Base-by-base conservation (phyloP, 768 basidiomycete species). In the Tulasnella sp. region DNA sequence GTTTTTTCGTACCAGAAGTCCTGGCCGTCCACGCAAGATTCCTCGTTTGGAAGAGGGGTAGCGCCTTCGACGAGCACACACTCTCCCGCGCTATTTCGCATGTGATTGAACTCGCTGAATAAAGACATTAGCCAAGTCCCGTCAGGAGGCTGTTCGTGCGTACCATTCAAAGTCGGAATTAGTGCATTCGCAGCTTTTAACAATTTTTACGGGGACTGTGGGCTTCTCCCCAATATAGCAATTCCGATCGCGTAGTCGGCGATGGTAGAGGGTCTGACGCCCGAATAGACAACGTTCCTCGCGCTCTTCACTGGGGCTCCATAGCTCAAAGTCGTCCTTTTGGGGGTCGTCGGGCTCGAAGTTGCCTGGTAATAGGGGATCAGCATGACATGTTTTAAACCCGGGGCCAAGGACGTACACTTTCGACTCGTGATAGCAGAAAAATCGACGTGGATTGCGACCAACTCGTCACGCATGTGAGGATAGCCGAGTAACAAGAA, bases 1-100 rank as follows among this genome's bases (percentile, higher is more conserved):
- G 97, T 99, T 38, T 96, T 91, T 76, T 95, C 96, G 84, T 96
- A 98, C 98, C 98, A 99, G 84, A 88, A 94, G 3, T 92, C 91
- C 71, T 91, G 91, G 76, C 80, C 81, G 0, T 85, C 79, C 7
- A 76, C 56, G 83, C 94, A 96, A 6, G 89, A 87, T 39, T 89
- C 88, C 52, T 96, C 94, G 38, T 87, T 81, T 12, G 89, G 84
- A 16, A 93, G 88, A 0, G 96, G 89, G 4, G 85, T 84, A 0
- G 92, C 92, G 16, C 93, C 95, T 10, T 89, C 86, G 1, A 92
- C 90, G 19, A 95, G 89, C 0, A 95, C 93, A 83, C 98, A 99
- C 48, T 92, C 87, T 77, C 91, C 94, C 9, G 87, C 86, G 0
- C 84, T 85, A 80, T 97, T 88, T 79, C 92, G 92, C 80, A 89